Evolutionary conservation across 148 eudicot genomes (phyloP).

Genomic region (Spergularia marina): DNA sequence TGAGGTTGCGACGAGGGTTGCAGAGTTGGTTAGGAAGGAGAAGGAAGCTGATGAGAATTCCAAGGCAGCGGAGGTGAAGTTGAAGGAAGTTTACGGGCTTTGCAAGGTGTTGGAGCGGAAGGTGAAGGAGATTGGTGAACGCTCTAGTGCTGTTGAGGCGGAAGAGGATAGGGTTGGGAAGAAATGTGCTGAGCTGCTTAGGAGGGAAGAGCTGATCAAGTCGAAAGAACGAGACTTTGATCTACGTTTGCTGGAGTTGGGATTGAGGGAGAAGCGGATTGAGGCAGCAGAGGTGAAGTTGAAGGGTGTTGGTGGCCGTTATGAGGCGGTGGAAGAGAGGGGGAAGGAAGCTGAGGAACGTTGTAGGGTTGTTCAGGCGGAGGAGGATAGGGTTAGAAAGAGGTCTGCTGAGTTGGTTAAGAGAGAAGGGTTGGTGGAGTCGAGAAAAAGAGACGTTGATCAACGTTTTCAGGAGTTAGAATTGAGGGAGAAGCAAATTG

Average conservation of each 20-base stretch:
- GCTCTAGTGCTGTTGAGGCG: neutral
- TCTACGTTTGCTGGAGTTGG: neutral
- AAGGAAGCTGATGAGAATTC: neutral
- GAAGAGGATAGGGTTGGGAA: neutral
- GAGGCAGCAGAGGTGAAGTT: no score
- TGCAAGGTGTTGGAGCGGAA: no score
- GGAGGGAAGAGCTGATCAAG: neutral
- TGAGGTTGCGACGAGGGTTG: neutral
- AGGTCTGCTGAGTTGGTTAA: neutral
- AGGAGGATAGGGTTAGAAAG: neutral
- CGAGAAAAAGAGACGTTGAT: neutral
- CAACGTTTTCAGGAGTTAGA: neutral
- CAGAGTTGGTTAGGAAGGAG: neutral
- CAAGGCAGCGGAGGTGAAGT: neutral
- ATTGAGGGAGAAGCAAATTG: neutral
- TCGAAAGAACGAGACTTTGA: neutral
- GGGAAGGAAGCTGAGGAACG: neutral
- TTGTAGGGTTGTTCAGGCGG: neutral
- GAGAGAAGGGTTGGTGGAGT: neutral
- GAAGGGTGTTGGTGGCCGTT: no score
- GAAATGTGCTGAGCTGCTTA: neutral
- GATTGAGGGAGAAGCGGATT: slow-evolving; percentile 1
- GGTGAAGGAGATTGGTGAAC: neutral
- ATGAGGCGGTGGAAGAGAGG: no score
- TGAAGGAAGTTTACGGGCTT: no score